A percentile compares a stretch with the other conserved stretches of the same genome.
Evolutionary conservation across 1,284 basidiomycete species (phyloP).

Genomic region (Apiotrichum gamsii): DNA sequence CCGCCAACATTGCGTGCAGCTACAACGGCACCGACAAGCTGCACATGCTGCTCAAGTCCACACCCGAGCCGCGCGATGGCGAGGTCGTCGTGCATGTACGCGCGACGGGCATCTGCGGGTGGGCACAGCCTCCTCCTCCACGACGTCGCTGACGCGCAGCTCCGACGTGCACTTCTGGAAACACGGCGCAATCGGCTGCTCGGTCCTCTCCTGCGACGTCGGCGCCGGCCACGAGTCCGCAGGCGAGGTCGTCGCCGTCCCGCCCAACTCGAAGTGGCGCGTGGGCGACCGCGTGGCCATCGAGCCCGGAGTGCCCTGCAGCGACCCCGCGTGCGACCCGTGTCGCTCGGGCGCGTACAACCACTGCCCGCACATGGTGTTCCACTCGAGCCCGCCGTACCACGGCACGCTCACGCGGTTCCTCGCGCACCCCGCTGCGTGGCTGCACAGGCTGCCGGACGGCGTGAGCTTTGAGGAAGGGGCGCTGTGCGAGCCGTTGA

Average conservation of each 20-base stretch:
- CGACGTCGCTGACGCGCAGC: slow-evolving; percentile 50
- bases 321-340: slow-evolving; percentile 47
- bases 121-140: slow-evolving; percentile 6
- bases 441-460: slow-evolving; percentile 52
- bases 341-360: slow-evolving; percentile 53
- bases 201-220: slow-evolving; percentile 41
- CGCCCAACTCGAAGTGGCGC: slow-evolving; percentile 43
- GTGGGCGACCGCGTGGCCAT: slow-evolving; percentile 49
- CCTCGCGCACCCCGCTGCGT: slow-evolving; percentile 52
- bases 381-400: slow-evolving; percentile 50
- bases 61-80: slow-evolving; percentile 36
- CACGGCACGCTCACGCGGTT: slow-evolving; percentile 50
- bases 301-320: slow-evolving; percentile 53
- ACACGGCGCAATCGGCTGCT: slow-evolving; percentile 47
- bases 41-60: slow-evolving; percentile 44
- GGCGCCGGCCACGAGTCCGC: slow-evolving; percentile 48
- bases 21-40: slow-evolving; percentile 46
- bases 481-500: slow-evolving; percentile 51
- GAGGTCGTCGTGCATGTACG: slow-evolving; percentile 47
- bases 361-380: slow-evolving; percentile 49
- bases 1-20: slow-evolving; percentile 40
- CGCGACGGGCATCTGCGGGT: slow-evolving; percentile 50
- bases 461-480: slow-evolving; percentile 51
- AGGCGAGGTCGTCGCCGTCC: slow-evolving; percentile 48
- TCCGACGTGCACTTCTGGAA: slow-evolving; percentile 53